These are phyloP conservation scores for Centrapalus pauciflorus DNA, from an alignment of 129 eudicot species.

Conservation along the genomic window DNA sequence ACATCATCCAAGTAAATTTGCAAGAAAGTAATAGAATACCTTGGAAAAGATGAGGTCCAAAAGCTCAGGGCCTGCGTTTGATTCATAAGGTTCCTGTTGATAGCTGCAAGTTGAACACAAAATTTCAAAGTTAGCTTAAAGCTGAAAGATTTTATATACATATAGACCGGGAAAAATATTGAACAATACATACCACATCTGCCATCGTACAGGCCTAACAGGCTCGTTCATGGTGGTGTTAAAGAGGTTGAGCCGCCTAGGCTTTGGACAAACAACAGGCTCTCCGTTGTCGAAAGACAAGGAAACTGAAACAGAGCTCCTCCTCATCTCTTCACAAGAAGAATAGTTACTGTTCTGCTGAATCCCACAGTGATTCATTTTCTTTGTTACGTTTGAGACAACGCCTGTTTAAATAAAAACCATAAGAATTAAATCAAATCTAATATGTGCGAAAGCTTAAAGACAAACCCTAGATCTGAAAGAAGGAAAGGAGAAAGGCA, in stretches of 20 bases:
- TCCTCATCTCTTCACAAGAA: constrained; percentile 55
- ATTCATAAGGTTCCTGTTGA: constrained; percentile 64
- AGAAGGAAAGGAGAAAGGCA: background rate
- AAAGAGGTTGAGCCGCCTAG: constrained; percentile 50
- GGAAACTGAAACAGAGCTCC: constrained; percentile 29
- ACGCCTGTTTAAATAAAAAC: constrained; percentile 13
- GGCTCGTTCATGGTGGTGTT: constrained; percentile 36
- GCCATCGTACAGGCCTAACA: constrained; percentile 57
- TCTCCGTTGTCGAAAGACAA: constrained; percentile 32
- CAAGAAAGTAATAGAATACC: constrained; percentile 33
- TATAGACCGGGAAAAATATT: no score
- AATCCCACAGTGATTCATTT: constrained; percentile 60
- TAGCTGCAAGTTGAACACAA: constrained; percentile 35
- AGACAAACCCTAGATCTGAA: constrained; percentile 24
- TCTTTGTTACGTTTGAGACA: background rate
- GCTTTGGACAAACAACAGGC: constrained; percentile 77
- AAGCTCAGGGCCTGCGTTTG: constrained; percentile 80
- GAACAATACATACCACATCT: constrained; percentile 44
- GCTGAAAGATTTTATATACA: no score
- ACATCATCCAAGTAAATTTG: no score
- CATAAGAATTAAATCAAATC: constrained; percentile 16
- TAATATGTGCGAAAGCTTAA: constrained; percentile 7
- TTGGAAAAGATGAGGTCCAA: constrained; percentile 80
- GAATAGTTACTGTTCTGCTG: constrained; percentile 50
- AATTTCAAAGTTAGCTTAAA: background rate